A percentile compares a stretch with the other conserved stretches of the same genome.
These are phyloP conservation scores for Plasmodiophora brassicae DNA, from an alignment of 208 protist species.

Conservation along the genomic window DNA sequence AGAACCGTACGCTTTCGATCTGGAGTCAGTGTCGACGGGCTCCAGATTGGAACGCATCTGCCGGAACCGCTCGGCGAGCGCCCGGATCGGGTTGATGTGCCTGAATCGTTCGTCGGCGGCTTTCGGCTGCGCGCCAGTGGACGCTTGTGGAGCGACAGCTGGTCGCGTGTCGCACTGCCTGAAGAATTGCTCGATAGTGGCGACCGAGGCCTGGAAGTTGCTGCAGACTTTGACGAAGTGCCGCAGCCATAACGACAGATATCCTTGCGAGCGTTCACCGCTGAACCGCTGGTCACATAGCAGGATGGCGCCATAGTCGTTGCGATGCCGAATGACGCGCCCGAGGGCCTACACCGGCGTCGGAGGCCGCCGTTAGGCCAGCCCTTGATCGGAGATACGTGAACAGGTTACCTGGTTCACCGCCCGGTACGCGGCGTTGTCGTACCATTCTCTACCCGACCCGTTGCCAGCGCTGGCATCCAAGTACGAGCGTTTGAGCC, in stretches of 20 bases:
- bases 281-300: conserved; percentile 50
- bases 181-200: neutral
- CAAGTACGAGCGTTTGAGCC: neutral
- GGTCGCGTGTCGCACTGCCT: neutral
- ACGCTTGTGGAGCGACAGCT: neutral
- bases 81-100: neutral
- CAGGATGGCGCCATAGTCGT: conserved; percentile 53
- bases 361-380: too few relatives aligned
- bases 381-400: too few relatives aligned
- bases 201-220: neutral
- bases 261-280: neutral
- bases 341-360: too few relatives aligned
- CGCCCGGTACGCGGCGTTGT: conserved; percentile 47
- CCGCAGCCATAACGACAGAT: conserved; percentile 9
- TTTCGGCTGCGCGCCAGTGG: neutral
- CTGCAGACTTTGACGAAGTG: neutral
- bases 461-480: neutral
- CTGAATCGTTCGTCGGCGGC: neutral
- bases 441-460: conserved; percentile 53
- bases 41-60: too few relatives aligned
- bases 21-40: too few relatives aligned
- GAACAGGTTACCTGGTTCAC: too few relatives aligned
- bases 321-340: conserved; percentile 51
- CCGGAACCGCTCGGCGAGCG: neutral
- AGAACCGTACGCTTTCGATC: neutral